Conservation (phyloP, 1,284 basidiomycete genomes). For the Cutaneotrichosporon spelunceum region DNA sequence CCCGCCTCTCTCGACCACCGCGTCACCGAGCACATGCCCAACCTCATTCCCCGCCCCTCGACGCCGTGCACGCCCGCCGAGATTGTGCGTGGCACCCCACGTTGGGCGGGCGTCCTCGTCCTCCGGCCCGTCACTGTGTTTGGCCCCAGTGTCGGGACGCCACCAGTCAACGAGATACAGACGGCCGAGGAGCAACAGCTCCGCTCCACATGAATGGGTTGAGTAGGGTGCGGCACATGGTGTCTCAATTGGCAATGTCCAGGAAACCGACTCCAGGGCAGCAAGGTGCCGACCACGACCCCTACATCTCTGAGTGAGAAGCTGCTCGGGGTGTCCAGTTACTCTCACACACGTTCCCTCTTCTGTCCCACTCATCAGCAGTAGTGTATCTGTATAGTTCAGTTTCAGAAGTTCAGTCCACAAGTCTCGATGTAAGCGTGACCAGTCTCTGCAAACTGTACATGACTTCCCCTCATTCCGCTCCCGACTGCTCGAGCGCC, state of each 20-base stretch:
- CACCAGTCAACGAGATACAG: no score
- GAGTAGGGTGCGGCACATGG: no score
- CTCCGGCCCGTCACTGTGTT: background rate
- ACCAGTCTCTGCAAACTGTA: background rate
- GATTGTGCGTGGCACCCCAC: background rate
- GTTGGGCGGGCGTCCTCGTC: background rate
- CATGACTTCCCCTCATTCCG: background rate
- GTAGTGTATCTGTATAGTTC: background rate
- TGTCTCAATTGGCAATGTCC: no score
- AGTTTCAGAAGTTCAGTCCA: background rate
- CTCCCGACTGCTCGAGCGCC: background rate
- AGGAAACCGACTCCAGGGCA: no score
- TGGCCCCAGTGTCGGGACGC: background rate
- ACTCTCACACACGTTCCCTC: no score
- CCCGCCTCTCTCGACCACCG: background rate
- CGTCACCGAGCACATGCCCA: background rate
- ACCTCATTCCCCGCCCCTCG: background rate
- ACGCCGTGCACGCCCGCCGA: background rate
- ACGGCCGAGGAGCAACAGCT: no score
- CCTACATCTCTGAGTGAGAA: no score
- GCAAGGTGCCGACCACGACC: no score
- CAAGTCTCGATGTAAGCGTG: background rate
- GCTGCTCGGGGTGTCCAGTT: no score
- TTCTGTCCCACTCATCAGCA: background rate
- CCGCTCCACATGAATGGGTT: no score